Evolutionary conservation across 139 green algal species (phyloP).

Genomic region (Protoeuglena noctilucae): DNA sequence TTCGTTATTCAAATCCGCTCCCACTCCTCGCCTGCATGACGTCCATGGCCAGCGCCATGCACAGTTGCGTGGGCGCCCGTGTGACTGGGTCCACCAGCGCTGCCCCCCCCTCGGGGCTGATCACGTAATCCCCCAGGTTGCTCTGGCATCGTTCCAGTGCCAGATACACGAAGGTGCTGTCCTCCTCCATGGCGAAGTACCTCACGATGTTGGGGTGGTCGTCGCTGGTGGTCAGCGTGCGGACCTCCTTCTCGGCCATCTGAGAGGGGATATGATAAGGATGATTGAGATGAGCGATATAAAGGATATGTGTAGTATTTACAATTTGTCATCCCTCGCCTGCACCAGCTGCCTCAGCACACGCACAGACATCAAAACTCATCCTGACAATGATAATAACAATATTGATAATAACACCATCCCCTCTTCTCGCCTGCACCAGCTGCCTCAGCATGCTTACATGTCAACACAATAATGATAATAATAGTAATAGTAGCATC

Average conservation of each 20-base stretch:
- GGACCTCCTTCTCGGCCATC: slow-evolving; percentile 81
- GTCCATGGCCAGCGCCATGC: not conserved
- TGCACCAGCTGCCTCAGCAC: too few species aligned
- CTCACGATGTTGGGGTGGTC: slow-evolving; percentile 89
- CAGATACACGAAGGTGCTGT: slow-evolving; percentile 92
- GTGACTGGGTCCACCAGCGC: slow-evolving; percentile 1
- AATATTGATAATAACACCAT: too few species aligned
- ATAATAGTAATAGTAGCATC: too few species aligned
- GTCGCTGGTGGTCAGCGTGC: slow-evolving; percentile 74
- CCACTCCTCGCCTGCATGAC: not conserved
- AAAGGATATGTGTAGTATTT: too few species aligned
- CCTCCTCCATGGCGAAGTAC: slow-evolving; percentile 94
- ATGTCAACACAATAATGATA: too few species aligned
- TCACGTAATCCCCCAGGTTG: slow-evolving; percentile 28
- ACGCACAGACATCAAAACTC: too few species aligned
- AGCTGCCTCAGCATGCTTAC: too few species aligned
- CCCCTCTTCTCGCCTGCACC: too few species aligned
- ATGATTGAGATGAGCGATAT: too few species aligned
- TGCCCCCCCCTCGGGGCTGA: not conserved
- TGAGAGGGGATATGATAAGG: slow-evolving; percentile 28
- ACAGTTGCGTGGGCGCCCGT: not conserved
- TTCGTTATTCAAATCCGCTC: not conserved
- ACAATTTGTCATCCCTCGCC: too few species aligned
- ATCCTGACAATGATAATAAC: too few species aligned
- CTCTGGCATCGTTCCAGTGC: slow-evolving; percentile 75